A percentile compares a stretch with the other conserved stretches of the same genome.
Conservation (phyloP, 139 green algal species). For the Coccomyxa sp. region DNA sequence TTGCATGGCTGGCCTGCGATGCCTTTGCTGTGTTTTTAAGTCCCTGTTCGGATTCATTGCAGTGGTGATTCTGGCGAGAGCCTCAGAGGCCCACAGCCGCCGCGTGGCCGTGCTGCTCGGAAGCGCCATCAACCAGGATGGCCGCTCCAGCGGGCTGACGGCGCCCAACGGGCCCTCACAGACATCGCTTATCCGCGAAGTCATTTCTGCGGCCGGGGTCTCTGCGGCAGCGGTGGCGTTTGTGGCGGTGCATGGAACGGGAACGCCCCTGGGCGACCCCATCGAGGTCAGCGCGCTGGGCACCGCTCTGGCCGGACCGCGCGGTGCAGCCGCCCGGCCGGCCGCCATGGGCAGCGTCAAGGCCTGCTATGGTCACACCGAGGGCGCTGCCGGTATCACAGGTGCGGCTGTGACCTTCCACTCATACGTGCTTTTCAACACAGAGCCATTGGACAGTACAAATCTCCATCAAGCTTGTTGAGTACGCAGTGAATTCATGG, state of each 20-base stretch:
- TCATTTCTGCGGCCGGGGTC: background rate
- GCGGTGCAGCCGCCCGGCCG: background rate
- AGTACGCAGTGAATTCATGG: too few relatives aligned
- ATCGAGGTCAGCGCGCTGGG: conserved; percentile 78
- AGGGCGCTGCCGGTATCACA: conserved; percentile 71
- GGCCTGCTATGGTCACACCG: conserved; percentile 61
- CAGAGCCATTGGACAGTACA: too few relatives aligned
- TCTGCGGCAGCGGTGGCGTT: background rate
- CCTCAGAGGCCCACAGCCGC: conserved; percentile 62
- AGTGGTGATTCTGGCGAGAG: background rate
- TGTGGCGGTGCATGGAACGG: conserved; percentile 39
- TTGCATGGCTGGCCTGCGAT: conserved; percentile 1
- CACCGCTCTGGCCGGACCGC: conserved; percentile 13
- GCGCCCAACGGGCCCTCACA: conserved; percentile 60
- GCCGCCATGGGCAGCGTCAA: conserved; percentile 63
- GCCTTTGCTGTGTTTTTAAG: background rate
- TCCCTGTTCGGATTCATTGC: background rate
- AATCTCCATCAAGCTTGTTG: too few relatives aligned
- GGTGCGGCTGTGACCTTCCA: background rate
- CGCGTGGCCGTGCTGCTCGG: conserved; percentile 55
- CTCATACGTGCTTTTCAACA: too few relatives aligned
- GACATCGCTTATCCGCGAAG: conserved; percentile 1
- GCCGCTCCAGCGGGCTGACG: conserved; percentile 76
- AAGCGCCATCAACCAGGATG: conserved; percentile 85
- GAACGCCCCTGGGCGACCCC: conserved; percentile 74